Percentiles rank a stretch among this genome's conserved stretches.
Evolutionary conservation across 1,284 basidiomycete genomes (phyloP).

Genomic region (Peniophora sp.): DNA sequence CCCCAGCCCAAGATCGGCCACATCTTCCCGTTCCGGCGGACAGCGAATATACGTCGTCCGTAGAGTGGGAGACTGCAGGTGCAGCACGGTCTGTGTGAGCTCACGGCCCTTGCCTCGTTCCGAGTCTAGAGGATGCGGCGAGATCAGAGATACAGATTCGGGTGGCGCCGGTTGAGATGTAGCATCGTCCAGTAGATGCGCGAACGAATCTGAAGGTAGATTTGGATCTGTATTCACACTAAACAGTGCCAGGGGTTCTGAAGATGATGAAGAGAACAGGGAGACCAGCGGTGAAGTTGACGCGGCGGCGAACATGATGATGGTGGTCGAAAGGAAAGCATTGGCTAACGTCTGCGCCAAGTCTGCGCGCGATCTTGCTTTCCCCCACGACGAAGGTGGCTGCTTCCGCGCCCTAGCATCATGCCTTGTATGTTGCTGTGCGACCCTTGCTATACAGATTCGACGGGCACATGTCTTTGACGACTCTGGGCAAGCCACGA

Average conservation of each 20-base stretch:
- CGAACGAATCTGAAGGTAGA: slow-evolving; percentile 55
- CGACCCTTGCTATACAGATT: no score
- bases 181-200: slow-evolving; percentile 58
- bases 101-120: slow-evolving; percentile 22
- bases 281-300: slow-evolving; percentile 64
- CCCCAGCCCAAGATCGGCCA: slow-evolving; percentile 49
- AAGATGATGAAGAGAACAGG: slow-evolving; percentile 72
- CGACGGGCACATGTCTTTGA: no score
- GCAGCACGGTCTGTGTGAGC: slow-evolving; percentile 67
- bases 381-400: no score
- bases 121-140: slow-evolving; percentile 21
- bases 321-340: slow-evolving; percentile 12
- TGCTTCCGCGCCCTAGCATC: no score
- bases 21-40: slow-evolving; percentile 28
- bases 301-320: slow-evolving; percentile 46
- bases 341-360: no score
- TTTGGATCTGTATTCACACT: slow-evolving; percentile 38
- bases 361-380: no score
- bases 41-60: slow-evolving; percentile 63
- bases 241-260: slow-evolving; percentile 58
- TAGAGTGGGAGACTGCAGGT: slow-evolving; percentile 74
- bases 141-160: slow-evolving; percentile 36
- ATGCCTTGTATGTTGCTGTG: no score
- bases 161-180: slow-evolving; percentile 43
- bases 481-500: no score